Evolutionary conservation across 2,329 filamentous ascomycete species (phyloP), one percentile per base, ranked within the genome.

Genomic region (Fusarium ramigenum): DNA sequence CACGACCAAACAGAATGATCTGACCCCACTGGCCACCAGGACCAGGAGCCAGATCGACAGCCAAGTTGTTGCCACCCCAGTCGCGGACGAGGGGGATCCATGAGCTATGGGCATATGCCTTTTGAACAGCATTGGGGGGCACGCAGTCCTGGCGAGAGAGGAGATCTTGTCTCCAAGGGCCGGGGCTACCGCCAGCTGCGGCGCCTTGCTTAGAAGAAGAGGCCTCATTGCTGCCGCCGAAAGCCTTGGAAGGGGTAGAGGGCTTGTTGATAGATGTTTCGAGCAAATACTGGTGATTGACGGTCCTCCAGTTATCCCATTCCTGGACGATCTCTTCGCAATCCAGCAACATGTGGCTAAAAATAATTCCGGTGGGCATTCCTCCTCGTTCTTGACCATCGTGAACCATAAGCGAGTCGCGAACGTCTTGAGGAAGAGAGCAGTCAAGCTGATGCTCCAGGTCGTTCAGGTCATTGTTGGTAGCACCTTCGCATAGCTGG

Each of bases 301-400:
- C 96, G 72, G 90, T 91, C 77, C 94, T 92, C 96, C 96, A 99
- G 80, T 97, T 97, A 78, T 93, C 93, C 94, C 96, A 98, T 81
- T 99, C 96, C 82, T 98, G 95, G 28, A 97, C 92, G 76, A 99
- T 97, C 80, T 99, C 96, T 82, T 99, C 96, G 80, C 96, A 98
- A 82, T 99, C 96, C 65, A 99, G 89, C 72, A 99, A 85, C 96
- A 99, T 99, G 80, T 91, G 93, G 68, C 95, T 90, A 78, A 99
- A 98, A 69, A 99, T 90, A 75, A 98, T 93, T 72, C 96, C 96
- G 0, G 96, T 98, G 2, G 96, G 96, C 64, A 88, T 88, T 72
- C 96, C 96, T 70, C 95, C 94, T 73, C 96, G 93, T 84, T 99
- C 96, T 83, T 99, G 96, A n/a, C 96, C 96, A 79, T 99, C 96